A percentile compares a stretch with the other conserved stretches of the same genome.
Conservation (phyloP, 345 rosid species). For the Salix koriyanagi region DNA sequence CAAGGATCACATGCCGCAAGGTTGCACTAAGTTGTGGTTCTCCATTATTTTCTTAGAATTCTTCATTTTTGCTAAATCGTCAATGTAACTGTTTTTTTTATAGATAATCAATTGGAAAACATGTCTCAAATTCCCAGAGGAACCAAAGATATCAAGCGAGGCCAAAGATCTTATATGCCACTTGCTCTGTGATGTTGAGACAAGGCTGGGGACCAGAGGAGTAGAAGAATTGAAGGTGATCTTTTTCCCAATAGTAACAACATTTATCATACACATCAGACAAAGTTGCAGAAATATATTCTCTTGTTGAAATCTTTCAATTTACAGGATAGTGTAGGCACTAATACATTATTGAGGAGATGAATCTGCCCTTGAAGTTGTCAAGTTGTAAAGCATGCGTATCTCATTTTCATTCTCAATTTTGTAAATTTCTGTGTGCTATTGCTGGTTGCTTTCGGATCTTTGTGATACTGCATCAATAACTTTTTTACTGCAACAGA, state of each 20-base stretch:
- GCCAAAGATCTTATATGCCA: conserved; percentile 82
- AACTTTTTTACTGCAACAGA: background rate
- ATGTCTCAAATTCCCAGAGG: conserved; percentile 93
- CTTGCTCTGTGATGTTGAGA: conserved; percentile 89
- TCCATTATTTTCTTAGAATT: conserved; percentile 6
- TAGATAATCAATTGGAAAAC: conserved; percentile 93
- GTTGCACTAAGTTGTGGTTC: conserved; percentile 36
- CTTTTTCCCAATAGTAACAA: background rate
- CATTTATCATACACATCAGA: background rate
- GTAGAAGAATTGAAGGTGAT: conserved; percentile 84
- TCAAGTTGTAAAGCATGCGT: background rate
- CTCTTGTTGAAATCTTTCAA: background rate
- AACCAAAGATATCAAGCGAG: conserved; percentile 76
- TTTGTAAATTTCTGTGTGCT: background rate
- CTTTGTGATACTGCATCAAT: background rate
- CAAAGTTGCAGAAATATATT: conserved; percentile 5
- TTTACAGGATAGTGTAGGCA: background rate
- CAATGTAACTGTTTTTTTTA: conserved; percentile 12
- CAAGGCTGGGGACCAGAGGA: conserved; percentile 85
- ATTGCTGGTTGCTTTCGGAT: background rate
- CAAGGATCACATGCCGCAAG: conserved; percentile 93
- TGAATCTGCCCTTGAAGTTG: background rate
- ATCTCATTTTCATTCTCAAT: background rate
- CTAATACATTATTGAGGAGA: background rate
- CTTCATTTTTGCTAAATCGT: conserved; percentile 18